These are phyloP conservation scores for Hypoxylon rickii DNA, from an alignment of 495 filamentous ascomycete species.

Conservation along the genomic window DNA sequence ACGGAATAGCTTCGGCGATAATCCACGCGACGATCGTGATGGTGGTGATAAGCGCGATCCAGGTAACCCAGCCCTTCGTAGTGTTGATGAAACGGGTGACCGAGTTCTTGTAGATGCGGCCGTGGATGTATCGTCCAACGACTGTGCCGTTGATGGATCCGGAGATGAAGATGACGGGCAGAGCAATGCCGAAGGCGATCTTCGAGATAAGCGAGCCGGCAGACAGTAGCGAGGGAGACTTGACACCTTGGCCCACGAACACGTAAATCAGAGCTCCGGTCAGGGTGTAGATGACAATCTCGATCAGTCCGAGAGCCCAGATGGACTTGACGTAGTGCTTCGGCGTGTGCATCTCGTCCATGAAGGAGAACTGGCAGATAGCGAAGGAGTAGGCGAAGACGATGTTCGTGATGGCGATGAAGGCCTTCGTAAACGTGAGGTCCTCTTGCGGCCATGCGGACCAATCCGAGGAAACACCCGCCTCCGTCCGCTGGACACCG, in stretches of 20 bases:
- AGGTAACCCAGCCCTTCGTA: slow-evolving; percentile 59
- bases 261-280: slow-evolving; percentile 72
- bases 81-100: slow-evolving; percentile 64
- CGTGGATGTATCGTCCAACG: slow-evolving; percentile 66
- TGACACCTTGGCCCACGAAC: slow-evolving; percentile 71
- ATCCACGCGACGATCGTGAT: slow-evolving; percentile 72
- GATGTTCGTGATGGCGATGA: slow-evolving; percentile 73
- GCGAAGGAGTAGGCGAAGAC: slow-evolving; percentile 73
- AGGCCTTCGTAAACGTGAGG: slow-evolving; percentile 47
- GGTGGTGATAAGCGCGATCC: slow-evolving; percentile 61
- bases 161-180: slow-evolving; percentile 77
- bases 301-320: slow-evolving; percentile 64
- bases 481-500: slow-evolving; percentile 53
- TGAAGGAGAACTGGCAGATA: slow-evolving; percentile 77
- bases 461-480: slow-evolving; percentile 44
- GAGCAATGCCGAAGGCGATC: slow-evolving; percentile 77
- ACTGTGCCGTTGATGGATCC: slow-evolving; percentile 66
- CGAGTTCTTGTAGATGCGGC: slow-evolving; percentile 61
- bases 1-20: slow-evolving; percentile 72
- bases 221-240: slow-evolving; percentile 70
- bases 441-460: slow-evolving; percentile 49
- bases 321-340: slow-evolving; percentile 70
- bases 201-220: slow-evolving; percentile 65
- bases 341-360: slow-evolving; percentile 75
- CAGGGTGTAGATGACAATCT: slow-evolving; percentile 69